Percentiles rank a stretch among this genome's conserved stretches.
These are phyloP conservation scores for Penicillium macrosclerotiorum DNA, from an alignment of 495 filamentous ascomycete genomes.

Conservation along the genomic window DNA sequence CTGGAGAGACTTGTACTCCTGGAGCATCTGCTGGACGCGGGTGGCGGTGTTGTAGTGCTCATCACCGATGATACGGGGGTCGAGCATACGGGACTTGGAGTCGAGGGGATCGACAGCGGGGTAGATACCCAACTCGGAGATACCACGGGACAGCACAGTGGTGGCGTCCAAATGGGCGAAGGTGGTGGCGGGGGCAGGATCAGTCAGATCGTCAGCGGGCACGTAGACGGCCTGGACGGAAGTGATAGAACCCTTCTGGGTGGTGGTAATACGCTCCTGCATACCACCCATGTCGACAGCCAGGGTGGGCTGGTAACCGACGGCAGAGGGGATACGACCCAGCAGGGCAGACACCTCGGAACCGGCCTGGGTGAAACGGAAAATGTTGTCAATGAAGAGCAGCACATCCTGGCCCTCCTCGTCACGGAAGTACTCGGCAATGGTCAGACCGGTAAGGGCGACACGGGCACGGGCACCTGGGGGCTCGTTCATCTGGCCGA, in stretches of 20 bases:
- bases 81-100: constrained; percentile 99
- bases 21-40: constrained; percentile 96
- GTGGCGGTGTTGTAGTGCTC: constrained; percentile 96
- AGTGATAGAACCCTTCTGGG: constrained; percentile 98
- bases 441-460: constrained; percentile 86
- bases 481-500: constrained; percentile 99
- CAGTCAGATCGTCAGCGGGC: constrained; percentile 99
- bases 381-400: constrained; percentile 99
- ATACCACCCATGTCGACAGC: constrained; percentile 99
- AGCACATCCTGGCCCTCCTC: constrained; percentile 98
- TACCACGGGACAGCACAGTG: constrained; percentile 99
- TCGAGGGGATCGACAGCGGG: constrained; percentile 99
- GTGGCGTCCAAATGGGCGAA: constrained; percentile 99
- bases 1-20: constrained; percentile 99
- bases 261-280: constrained; percentile 99
- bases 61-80: constrained; percentile 95
- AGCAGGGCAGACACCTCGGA: constrained; percentile 99
- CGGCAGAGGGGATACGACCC: constrained; percentile 99
- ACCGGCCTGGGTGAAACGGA: constrained; percentile 99
- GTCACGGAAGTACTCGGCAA: constrained; percentile 97
- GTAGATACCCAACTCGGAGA: constrained; percentile 99
- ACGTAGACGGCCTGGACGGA: constrained; percentile 99
- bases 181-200: constrained; percentile 98
- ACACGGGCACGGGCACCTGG: constrained; percentile 99
- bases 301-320: constrained; percentile 99